phyloP scores from a whole-genome alignment of 2,329 filamentous ascomycete genomes.

The Sphaerulina vaccinii region DNA sequence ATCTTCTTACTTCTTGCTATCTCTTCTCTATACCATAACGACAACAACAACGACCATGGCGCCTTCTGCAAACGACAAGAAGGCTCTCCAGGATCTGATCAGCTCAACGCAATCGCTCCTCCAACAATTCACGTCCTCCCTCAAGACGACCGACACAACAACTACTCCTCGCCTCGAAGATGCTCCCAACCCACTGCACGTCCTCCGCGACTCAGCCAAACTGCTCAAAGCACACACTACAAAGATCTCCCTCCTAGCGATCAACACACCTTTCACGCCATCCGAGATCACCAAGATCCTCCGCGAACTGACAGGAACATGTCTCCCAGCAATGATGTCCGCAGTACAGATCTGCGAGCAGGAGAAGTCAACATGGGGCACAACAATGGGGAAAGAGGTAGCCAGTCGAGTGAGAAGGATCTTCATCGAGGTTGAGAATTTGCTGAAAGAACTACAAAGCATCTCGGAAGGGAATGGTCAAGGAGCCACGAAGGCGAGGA shows the following conservation, averaged over 20 bases:
- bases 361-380: slow-evolving; percentile 56
- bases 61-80: slow-evolving; percentile 26
- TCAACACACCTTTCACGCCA: slow-evolving; percentile 83
- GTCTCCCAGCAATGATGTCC: slow-evolving; percentile 72
- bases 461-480: slow-evolving; percentile 50
- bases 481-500: slow-evolving; percentile 35
- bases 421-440: slow-evolving; percentile 60
- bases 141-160: slow-evolving; percentile 26
- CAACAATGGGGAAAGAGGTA: slow-evolving; percentile 63
- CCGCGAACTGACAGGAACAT: slow-evolving; percentile 66
- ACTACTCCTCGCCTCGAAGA: slow-evolving; percentile 28
- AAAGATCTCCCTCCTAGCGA: slow-evolving; percentile 80
- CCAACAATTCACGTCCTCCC: slow-evolving; percentile 33
- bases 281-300: slow-evolving; percentile 71
- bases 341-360: slow-evolving; percentile 66
- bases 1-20: neutral
- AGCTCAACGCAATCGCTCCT: slow-evolving; percentile 35
- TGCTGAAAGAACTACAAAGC: slow-evolving; percentile 61
- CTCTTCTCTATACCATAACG: neutral
- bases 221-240: slow-evolving; percentile 80
- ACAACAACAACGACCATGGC: slow-evolving; percentile 25
- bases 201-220: slow-evolving; percentile 69
- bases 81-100: slow-evolving; percentile 33
- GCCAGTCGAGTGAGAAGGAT: slow-evolving; percentile 58
- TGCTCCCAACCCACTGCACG: slow-evolving; percentile 57